Percentiles rank a stretch among this genome's conserved stretches.
phyloP scores from a whole-genome alignment of 495 filamentous ascomycete species.

The Aspergillus asperescens region DNA sequence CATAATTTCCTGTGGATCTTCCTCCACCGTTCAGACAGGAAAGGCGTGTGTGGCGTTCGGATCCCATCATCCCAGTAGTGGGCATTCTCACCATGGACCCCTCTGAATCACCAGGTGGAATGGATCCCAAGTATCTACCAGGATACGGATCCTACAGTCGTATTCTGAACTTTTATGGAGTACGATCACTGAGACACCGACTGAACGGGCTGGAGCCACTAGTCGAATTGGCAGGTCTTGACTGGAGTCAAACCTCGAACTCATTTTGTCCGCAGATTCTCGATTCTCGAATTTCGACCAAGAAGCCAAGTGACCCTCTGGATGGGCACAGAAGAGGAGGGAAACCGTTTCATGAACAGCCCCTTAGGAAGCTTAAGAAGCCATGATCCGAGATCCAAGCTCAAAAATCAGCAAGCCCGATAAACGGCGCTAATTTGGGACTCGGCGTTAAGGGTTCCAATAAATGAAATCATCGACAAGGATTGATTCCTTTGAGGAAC shows the following conservation, averaged over 20 bases:
- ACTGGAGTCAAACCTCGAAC: neutral
- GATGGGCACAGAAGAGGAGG: neutral
- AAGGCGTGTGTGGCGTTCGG: neutral
- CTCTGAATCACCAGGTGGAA: neutral
- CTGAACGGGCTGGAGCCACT: neutral
- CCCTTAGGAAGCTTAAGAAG: conserved; percentile 1
- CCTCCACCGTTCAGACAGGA: neutral
- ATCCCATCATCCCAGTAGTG: neutral
- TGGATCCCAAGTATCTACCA: neutral
- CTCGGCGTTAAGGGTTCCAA: conserved; percentile 3
- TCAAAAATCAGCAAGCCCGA: conserved; percentile 1
- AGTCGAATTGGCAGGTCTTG: neutral
- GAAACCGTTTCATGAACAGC: neutral
- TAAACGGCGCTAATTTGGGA: conserved; percentile 3
- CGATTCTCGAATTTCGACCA: neutral
- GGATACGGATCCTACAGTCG: conserved; percentile 5
- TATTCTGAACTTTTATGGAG: neutral
- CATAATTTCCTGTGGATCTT: neutral
- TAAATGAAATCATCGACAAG: conserved; percentile 1
- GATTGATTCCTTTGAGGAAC: conserved; percentile 6
- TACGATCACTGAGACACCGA: too few relatives aligned
- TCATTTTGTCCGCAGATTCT: neutral
- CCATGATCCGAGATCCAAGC: neutral
- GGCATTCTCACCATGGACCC: neutral
- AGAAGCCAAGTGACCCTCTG: neutral